phyloP scores from a whole-genome alignment of 129 eudicot genomes.

The Flaveria trinervia region DNA sequence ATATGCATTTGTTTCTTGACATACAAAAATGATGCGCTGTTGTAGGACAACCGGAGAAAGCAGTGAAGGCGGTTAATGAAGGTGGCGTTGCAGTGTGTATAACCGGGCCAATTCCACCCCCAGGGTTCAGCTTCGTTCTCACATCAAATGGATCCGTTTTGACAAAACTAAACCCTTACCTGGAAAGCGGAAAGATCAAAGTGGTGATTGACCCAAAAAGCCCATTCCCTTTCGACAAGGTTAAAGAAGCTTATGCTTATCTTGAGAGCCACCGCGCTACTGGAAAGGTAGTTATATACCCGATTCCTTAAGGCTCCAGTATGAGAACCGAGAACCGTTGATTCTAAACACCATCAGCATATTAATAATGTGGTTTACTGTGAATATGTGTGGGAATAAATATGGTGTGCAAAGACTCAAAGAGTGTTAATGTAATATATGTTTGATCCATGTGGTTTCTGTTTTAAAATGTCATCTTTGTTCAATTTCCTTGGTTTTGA shows the following conservation, averaged over 20 bases:
- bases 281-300: constrained; percentile 81
- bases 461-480: background rate
- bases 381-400: background rate
- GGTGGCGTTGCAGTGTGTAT: constrained; percentile 71
- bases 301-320: constrained; percentile 52
- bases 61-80: constrained; percentile 79
- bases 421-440: background rate
- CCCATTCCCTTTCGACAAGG: constrained; percentile 75
- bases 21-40: background rate
- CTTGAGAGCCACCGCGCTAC: constrained; percentile 77
- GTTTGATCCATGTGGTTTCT: constrained; percentile 5
- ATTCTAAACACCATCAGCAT: too few relatives aligned
- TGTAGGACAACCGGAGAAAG: constrained; percentile 74
- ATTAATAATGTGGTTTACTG: background rate
- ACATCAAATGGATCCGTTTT: constrained; percentile 68
- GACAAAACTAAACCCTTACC: constrained; percentile 66
- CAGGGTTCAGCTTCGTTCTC: constrained; percentile 77
- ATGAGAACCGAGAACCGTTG: too few relatives aligned
- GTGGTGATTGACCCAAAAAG: constrained; percentile 77
- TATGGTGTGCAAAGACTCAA: constrained; percentile 12
- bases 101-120: constrained; percentile 66
- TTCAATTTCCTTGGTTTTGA: too few relatives aligned
- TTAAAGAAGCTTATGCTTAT: constrained; percentile 76
- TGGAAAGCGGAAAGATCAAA: constrained; percentile 86
- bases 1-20: background rate